Evolutionary conservation across 2,329 filamentous ascomycete genomes (phyloP), one percentile per base, ranked within the genome.

Genomic region (Lachnellula occidentalis): DNA sequence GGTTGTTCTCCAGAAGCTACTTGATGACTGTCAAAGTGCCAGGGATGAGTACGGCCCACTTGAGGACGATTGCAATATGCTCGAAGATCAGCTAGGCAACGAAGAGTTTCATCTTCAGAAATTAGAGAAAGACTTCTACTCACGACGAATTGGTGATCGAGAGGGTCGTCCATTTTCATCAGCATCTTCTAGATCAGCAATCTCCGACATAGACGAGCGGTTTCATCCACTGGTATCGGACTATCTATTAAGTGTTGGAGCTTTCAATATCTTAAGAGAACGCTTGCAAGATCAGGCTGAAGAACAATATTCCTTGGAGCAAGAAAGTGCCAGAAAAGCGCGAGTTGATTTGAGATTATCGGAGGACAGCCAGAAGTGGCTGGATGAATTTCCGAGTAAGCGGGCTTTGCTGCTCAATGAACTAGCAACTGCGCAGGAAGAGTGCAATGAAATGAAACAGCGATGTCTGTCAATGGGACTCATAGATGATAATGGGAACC

Each of bases 401-500:
- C 36, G 59, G 24, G 43, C 37, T 3, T 34, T 49, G 4, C 39
- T 66, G 0, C 9, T 47, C 2, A 19, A 36, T 2, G 21, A 64
- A 22, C 54, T 64, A 17, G 15, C 48, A 9, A 12, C 17, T 21
- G 19, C 47, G 1, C 48, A 61, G 17, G 37, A 14, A 1, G 60
- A 62, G 14, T 45, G 56, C 0, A 37, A 45, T 12, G 6, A 39
- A 1, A 53, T 66, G 34, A 55, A 48, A 24, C 14, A 39, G 19
- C 12, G 56, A 5, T 66, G 64, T 34, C 43, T 64, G 1, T 21
- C 45, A 11, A 27, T 50, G 17, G 60, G 58, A 5, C 43, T 67
- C 9, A 54, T 66, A 4, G 62, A 67, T 37, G 56, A 65, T 12
- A 42, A 57, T 42, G 63, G 57, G 7, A 52, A 65, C 1, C 61